Evolutionary conservation across 176 grass and related monocot species (phyloP), one percentile per base, ranked within the genome.

Genomic region (Stipa capillata): DNA sequence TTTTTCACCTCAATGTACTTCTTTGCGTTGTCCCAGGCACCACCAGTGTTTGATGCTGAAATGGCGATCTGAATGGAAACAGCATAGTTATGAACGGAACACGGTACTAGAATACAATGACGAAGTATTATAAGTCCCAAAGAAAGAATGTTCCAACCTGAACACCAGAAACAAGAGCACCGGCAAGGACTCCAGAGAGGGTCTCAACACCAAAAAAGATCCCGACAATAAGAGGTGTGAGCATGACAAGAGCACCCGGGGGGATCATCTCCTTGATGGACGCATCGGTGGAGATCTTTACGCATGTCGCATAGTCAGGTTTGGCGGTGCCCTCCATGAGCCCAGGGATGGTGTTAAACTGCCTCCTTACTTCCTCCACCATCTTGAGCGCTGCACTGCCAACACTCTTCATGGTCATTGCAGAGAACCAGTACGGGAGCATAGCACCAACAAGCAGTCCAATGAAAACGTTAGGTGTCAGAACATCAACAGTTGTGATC

Each of bases 401-500:
- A 48, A 97, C 90, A 73, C 94, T 97, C 83, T 97, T 97, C 94
- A 97, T 97, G 32, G 94, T 97, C 94, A 97, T 97, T 2, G 94
- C 94, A 8, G 94, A 97, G 83, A 97, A 97, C 94, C 94, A 97
- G 75, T 97, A 97, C 1, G 93, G 93, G 21, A 97, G 93, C 93
- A 96, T 96, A 12, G 93, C 93, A 3, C 93, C 93, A 76, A 97
- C 93, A 53, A 97, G 71, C 66, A 97, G 65, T 2, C 93, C 93
- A 84, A 97, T 97, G 83, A 97, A 93, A 21, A 97, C 93, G 45
- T 97, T 93, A 20, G 93, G 93, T 6, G 94, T 87, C 48, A 97
- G 79, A 27, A 97, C 94, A 87, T 97, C 94, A 28, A 97, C 94
- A 14, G 84, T 85, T 8, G 69, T 59, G 61, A 97, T 91, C 15